Percentiles rank a stretch among this genome's conserved stretches.
phyloP scores from a whole-genome alignment of 2,329 filamentous ascomycete species.

The Talaromyces marneffei region DNA sequence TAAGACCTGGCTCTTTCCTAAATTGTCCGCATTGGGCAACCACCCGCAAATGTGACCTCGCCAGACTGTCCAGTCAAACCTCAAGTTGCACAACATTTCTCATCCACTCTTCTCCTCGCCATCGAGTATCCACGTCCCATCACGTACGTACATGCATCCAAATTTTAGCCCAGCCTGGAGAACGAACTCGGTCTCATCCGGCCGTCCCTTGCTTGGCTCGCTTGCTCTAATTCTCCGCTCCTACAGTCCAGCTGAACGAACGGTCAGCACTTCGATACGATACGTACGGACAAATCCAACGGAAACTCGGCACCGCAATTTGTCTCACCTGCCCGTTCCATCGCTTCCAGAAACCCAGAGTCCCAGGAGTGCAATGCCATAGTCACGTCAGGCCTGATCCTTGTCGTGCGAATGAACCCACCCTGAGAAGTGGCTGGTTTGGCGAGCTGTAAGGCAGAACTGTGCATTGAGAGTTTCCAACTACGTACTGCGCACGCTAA shows the following conservation, averaged over 20 bases:
- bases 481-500: not conserved
- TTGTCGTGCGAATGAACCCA: not conserved
- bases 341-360: constrained; percentile 5
- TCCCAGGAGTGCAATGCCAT: not conserved
- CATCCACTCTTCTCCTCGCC: not conserved
- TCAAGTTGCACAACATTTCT: not conserved
- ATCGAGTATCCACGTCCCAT: not conserved
- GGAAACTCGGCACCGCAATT: not conserved
- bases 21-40: not conserved
- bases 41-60: not conserved
- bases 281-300: not conserved
- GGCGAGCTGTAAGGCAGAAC: not conserved
- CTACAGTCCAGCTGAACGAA: not conserved
- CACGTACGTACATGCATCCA: not conserved
- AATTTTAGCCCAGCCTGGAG: not conserved
- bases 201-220: not conserved
- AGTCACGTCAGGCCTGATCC: not conserved
- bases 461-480: not conserved
- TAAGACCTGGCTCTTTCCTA: not conserved
- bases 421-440: not conserved
- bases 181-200: constrained; percentile 1
- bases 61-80: not conserved
- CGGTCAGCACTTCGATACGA: not conserved
- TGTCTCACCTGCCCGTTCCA: not conserved
- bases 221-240: not conserved